Percentiles rank a stretch among this genome's conserved stretches.
Evolutionary conservation across 2,329 filamentous ascomycete genomes (phyloP).

Genomic region (Fusarium denticulatum): DNA sequence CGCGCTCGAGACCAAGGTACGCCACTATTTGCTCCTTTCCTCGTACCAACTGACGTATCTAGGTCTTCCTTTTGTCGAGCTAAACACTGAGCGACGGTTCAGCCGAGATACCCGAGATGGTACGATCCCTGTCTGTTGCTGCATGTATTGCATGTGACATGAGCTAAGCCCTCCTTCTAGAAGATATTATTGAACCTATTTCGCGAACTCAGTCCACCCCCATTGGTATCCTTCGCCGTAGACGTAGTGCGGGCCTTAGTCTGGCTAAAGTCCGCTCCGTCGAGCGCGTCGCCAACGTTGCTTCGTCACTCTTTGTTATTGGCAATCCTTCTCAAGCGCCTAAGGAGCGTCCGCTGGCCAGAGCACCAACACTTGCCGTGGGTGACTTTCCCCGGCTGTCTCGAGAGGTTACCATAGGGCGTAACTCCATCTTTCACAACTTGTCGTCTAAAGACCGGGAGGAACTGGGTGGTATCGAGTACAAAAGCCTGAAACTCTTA

Average conservation of each 20-base stretch:
- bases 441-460: conserved; percentile 54
- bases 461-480: conserved; percentile 62
- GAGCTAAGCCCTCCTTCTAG: conserved; percentile 12
- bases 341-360: conserved; percentile 20
- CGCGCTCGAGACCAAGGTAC: conserved; percentile 47
- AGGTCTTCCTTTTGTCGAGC: conserved; percentile 44
- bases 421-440: conserved; percentile 58
- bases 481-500: conserved; percentile 59
- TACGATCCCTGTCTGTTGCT: neutral
- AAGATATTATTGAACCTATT: conserved; percentile 32
- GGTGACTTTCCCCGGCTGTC: conserved; percentile 53
- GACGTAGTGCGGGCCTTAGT: conserved; percentile 34
- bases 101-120: conserved; percentile 37
- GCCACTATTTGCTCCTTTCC: neutral
- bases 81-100: conserved; percentile 28
- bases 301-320: conserved; percentile 54
- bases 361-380: conserved; percentile 25
- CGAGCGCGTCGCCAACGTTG: conserved; percentile 47
- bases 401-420: conserved; percentile 54
- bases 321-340: conserved; percentile 37
- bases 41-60: conserved; percentile 3
- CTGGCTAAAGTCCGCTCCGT: conserved; percentile 49
- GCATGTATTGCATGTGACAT: neutral
- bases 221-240: conserved; percentile 34
- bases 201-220: conserved; percentile 20